A percentile compares a stretch with the other conserved stretches of the same genome.
phyloP scores from a whole-genome alignment of 495 filamentous ascomycete species.

The Penicillium odoratum region DNA sequence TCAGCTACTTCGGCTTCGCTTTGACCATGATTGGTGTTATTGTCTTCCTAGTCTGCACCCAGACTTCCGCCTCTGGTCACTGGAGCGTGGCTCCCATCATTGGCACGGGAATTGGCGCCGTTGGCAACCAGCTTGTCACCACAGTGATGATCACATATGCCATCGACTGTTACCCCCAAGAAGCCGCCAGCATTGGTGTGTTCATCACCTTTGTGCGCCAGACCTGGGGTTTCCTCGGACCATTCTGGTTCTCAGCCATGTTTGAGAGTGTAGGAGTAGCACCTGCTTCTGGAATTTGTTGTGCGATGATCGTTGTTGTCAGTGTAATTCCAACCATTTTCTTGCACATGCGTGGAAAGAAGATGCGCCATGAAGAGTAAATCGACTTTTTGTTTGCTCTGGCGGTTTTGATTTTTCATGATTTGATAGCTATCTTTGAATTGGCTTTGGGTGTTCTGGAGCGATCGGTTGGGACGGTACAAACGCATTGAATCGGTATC shows the following conservation, averaged over 20 bases:
- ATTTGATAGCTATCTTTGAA: background rate
- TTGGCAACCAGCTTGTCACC: conserved; percentile 59
- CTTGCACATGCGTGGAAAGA: conserved; percentile 40
- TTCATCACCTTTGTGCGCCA: conserved; percentile 57
- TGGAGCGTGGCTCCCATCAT: conserved; percentile 55
- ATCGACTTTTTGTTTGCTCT: conserved; percentile 32
- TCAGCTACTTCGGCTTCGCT: conserved; percentile 50
- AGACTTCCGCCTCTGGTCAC: conserved; percentile 38
- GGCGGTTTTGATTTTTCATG: conserved; percentile 25
- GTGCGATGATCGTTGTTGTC: conserved; percentile 43
- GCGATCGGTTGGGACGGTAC: conserved; percentile 1
- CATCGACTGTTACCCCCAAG: conserved; percentile 52
- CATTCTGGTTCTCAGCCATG: conserved; percentile 58
- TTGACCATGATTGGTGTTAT: conserved; percentile 50
- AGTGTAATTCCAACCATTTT: conserved; percentile 47
- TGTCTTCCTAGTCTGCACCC: conserved; percentile 48
- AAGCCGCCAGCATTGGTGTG: conserved; percentile 54
- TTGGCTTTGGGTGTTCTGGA: background rate
- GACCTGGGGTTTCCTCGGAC: conserved; percentile 59
- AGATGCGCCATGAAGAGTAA: conserved; percentile 22
- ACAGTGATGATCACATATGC: conserved; percentile 58
- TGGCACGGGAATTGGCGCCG: conserved; percentile 50
- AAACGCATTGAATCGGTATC: conserved; percentile 13
- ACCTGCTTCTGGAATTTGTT: conserved; percentile 41
- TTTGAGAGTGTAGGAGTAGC: conserved; percentile 45